Evolutionary conservation across 2,329 filamentous ascomycete species (phyloP), one percentile per base, ranked within the genome.

Genomic region (Stenocarpella maydis): DNA sequence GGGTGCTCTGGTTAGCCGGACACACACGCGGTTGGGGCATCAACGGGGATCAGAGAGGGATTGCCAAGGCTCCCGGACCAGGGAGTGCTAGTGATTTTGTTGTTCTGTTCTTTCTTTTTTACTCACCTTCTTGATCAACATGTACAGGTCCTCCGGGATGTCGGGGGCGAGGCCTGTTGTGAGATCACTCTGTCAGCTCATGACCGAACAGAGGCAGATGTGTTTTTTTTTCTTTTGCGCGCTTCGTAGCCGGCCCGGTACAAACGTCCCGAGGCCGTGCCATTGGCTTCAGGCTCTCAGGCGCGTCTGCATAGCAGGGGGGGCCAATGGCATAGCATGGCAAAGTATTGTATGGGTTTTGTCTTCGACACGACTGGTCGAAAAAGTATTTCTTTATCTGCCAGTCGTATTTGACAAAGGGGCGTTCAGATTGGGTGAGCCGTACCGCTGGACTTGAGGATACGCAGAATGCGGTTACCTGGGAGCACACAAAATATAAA

Each of bases 401-500:
- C 41, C 15, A 12, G 41, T 41, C 52, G 49, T 21, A 17, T 54
- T n/a, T 69, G 31, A 49, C 1, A 12, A 2, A 7, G 24, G 28
- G 9, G 19, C 17, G 19, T 41, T 69, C 52, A 69, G 12, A 65
- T 12, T 19, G 65, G 72, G 73, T 75, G 82, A 81, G 87, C 85
- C 92, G 86, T 98, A 98, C 96, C 96, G 85, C 88, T 93, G 79
- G 92, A 92, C 91, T 98, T 98, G 79, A 99, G 90, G 87, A 99
- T 98, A 85, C 96, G 92, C 81, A 99, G 94, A 83, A 99, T 98
- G 90, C 97, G 97, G 94, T 99, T 99, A 87, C 96, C 95, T 95
- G 77, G n/a, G 7, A 15, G 24, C 65, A 21, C 74, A 76, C 55
- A 76, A 73, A 82, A 75, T 75, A 73, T 34, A n/a, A n/a, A n/a